phyloP scores from a whole-genome alignment of 331 rosid genomes.

The Ulmus americana region DNA sequence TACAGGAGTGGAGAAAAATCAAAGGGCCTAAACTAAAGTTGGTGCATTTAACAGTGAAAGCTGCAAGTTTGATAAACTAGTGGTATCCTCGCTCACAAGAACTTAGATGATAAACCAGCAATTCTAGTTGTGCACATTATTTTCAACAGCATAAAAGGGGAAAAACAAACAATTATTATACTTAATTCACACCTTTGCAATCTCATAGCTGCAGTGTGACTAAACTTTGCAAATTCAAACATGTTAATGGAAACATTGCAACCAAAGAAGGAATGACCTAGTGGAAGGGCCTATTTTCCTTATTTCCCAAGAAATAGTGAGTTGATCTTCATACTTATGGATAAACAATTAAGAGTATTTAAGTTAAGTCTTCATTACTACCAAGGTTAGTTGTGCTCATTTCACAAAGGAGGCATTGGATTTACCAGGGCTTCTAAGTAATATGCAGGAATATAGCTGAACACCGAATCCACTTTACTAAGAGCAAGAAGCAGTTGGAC shows the following conservation, averaged over 20 bases:
- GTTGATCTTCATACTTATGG: neutral
- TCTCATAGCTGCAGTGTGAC: neutral
- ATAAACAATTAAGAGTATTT: neutral
- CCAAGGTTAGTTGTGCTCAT: neutral
- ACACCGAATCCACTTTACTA: constrained; percentile 74
- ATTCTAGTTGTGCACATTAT: neutral
- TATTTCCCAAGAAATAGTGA: neutral
- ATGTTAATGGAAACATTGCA: neutral
- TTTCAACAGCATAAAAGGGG: neutral
- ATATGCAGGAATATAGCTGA: constrained; percentile 73
- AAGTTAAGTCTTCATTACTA: neutral
- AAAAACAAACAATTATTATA: neutral
- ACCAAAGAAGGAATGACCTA: neutral
- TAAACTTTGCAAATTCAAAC: neutral
- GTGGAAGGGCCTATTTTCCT: neutral
- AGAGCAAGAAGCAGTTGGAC: constrained; percentile 88
- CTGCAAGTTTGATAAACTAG: neutral
- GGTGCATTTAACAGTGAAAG: neutral
- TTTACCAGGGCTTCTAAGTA: constrained; percentile 88
- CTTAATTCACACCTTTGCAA: neutral
- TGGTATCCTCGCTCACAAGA: neutral
- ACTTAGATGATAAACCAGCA: neutral
- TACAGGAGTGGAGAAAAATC: neutral
- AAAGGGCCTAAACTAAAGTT: neutral
- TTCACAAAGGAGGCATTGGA: constrained; percentile 14